Base-by-base conservation (phyloP, 2,329 filamentous ascomycete species). In the Trichoderma pleuroti region DNA sequence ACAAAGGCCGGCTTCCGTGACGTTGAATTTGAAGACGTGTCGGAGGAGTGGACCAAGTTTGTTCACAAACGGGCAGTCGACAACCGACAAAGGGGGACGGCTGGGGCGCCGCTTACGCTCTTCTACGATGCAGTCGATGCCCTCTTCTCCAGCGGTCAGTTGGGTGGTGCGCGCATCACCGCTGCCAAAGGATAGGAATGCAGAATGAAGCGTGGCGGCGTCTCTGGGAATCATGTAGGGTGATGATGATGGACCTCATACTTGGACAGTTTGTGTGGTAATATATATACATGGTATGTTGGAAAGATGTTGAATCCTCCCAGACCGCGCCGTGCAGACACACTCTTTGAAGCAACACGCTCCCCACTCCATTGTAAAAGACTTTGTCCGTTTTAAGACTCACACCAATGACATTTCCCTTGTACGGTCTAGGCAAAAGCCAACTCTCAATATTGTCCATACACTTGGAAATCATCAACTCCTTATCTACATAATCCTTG, bases 111-210 rank as follows among this genome's bases (percentile, higher is more conserved):
- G 12, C 63, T 66, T 66, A 57, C 63, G 42, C 14, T 66, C 6
- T 66, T 66, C 24, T 66, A 66, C 24, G 63, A 66, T 21, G 57
- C 63, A 4, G 16, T 66, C n/a, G 63, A 66, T 21, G 63, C 10
- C 21, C 57, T 66, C 32, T 66, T 66, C 39, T 34, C 49, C 14
- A 24, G 63, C 10, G 16, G 63, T 16, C 21, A 66, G 18, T 39
- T 66, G 28, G 63, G 63, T 2, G 63, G 63, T 11, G 63, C 18
- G 10, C 49, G 63, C 7, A 56, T 66, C 14, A 66, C 24, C 6
- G 63, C 63, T 24, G 57, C 63, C 24, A 66, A 66, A 21, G 21
- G 18, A 30, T 66, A 57, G 18, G 11, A 60, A 60, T 28, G 3
- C 26, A 28, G 26, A 28, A n/a, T n/a, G n/a, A n/a, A n/a, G n/a